Base-by-base conservation (phyloP, 192 early-diverging fungal species). In the Gaertneriomyces sp. region DNA sequence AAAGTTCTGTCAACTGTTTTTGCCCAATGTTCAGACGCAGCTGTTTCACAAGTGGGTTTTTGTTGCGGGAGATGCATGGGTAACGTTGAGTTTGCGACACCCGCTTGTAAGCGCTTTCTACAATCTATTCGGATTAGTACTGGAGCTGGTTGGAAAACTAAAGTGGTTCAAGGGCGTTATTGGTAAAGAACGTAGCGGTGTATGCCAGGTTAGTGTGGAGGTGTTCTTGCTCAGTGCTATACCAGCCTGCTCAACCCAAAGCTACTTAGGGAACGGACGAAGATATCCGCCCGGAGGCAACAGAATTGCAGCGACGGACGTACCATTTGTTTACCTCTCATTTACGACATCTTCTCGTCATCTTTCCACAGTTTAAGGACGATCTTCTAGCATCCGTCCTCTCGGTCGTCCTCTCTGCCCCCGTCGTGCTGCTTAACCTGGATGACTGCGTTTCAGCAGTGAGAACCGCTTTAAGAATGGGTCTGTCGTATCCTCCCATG, bases 21-120 rank as follows among this genome's bases (percentile, higher is more conserved):
- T 70, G n/a, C 7, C 61, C 7, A n/a, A 56, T 25, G 44, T 57
- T 4, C 54, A 45, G 42, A 45, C 42, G 8, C 10, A 46, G 8
- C 2, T 42, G 58, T 85, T 89, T 58, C 55, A 52, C 1, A 70
- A 74, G 16, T 92, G 90, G 89, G 53, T 88, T 7, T 80, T 75
- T 65, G 69, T 82, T 2, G 68, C 80, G 38, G 85, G 85, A 4
- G 72, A 77, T 20, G 60, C 61, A 49, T 52, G 85, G 0, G 81
- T 89, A 10, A 67, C 74, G 11, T 71, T 85, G 17, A 84, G 84
- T 11, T 63, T 71, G 0, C 69, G 70, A 53, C 60, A 87, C 58
- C 89, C 89, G 0, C 66, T 90, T 14, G 79, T 92, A 49, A 87
- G 84, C 64, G 88, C 88, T 0, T 89, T 91, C 55, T 88, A 90